Evolutionary conservation across 805 yeast genomes (phyloP), one percentile per base, ranked within the genome.

Genomic region (Aciculoconidium aculeatum): DNA sequence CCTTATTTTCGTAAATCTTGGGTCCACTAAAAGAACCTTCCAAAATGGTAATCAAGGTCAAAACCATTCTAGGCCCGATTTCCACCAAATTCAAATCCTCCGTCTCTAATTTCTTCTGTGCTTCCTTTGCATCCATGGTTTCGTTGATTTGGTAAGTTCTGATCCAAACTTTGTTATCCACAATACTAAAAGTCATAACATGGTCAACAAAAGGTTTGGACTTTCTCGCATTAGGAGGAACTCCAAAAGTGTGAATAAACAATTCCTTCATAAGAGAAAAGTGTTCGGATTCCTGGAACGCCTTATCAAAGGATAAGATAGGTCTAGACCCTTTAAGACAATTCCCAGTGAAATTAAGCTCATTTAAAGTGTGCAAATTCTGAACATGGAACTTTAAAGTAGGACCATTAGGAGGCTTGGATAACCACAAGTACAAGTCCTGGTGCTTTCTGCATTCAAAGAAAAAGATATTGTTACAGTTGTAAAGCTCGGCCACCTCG

Each of bases 11-110:
- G 61, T 85, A 92, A 42, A 92, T 87, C 70, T 88, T 86, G 41
- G 97, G 96, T 12, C 98, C 98, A 33, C 96, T 90, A 48, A 92
- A 92, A 2, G 96, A 86, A 27, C 98, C 98, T 65, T 92, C 97
- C 40, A 90, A 70, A 30, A 92, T 77, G 36, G 94, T 79, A 44
- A 92, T 88, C 40, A 81, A 78, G 3, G 97, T 90, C 65, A 92
- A 70, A 18, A 92, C 97, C 42, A 87, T 80, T 57, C 98, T 75
- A 30, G 98, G 98, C 3, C 98, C 98, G 44, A 92, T 86, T 66
- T 92, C 98, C 35, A 92, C 82, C 45, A 92, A 67, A 11, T 86
- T 76, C 39, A 84, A 58, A 39, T 86, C 85, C 21, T 76, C 76
- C 18, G 56, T 58, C n/a, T 58, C 59, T 10, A 52, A 61, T 22